phyloP scores from a whole-genome alignment of 2,329 filamentous ascomycete genomes.

The Lasiodiplodia gonubiensis region DNA sequence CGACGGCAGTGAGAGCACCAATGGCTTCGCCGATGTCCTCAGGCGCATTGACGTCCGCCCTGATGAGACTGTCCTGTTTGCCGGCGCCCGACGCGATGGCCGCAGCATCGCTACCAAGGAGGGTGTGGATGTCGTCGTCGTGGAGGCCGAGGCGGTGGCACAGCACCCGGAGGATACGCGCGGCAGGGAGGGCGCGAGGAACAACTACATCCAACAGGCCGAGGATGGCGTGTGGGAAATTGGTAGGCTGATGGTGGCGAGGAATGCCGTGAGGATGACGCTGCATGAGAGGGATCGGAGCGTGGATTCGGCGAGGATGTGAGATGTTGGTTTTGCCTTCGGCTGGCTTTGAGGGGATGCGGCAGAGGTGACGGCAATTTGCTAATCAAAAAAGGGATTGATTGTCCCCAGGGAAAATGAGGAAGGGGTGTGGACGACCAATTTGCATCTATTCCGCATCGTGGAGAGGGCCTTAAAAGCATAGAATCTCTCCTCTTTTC shows the following conservation, averaged over 20 bases:
- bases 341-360: not conserved
- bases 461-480: not conserved
- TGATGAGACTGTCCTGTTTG: conserved; percentile 17
- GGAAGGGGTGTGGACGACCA: not conserved
- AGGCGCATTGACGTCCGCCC: conserved; percentile 8
- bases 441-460: conserved; percentile 5
- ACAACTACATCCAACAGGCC: not conserved
- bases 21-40: conserved; percentile 18
- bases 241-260: conserved; percentile 14
- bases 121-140: conserved; percentile 8
- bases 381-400: not conserved
- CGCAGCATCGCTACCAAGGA: conserved; percentile 2
- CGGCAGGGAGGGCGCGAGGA: not conserved
- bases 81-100: conserved; percentile 11
- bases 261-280: conserved; percentile 18
- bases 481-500: not conserved
- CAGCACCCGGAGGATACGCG: not conserved
- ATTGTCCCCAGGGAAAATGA: not conserved
- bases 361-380: not conserved
- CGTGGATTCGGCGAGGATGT: conserved; percentile 26
- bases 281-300: conserved; percentile 25
- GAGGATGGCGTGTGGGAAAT: conserved; percentile 20
- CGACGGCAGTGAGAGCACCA: not conserved
- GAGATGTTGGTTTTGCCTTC: not conserved
- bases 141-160: not conserved